These are phyloP conservation scores for Lachancea sp. DNA, from an alignment of 805 yeast species.

Conservation along the genomic window DNA sequence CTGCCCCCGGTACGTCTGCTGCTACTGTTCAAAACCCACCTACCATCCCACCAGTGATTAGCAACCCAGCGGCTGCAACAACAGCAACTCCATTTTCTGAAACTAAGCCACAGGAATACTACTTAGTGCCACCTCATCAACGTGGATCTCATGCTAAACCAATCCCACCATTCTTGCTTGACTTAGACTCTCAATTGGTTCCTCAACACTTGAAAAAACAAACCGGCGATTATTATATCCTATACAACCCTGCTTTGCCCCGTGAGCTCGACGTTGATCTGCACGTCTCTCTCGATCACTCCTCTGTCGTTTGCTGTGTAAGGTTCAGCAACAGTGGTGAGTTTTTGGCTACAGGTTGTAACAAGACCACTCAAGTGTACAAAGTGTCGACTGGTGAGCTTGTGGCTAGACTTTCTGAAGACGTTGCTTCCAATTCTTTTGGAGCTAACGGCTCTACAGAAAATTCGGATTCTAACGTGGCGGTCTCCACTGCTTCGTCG, in stretches of 20 bases:
- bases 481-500: slow-evolving; percentile 38
- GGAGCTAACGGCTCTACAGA: slow-evolving; percentile 35
- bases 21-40: slow-evolving; percentile 1
- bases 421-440: slow-evolving; percentile 39
- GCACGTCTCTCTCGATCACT: slow-evolving; percentile 84
- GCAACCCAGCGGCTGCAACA: slow-evolving; percentile 29
- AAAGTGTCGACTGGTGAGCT: slow-evolving; percentile 87
- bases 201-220: slow-evolving; percentile 75
- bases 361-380: slow-evolving; percentile 90
- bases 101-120: slow-evolving; percentile 26
- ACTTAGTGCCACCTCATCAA: slow-evolving; percentile 36
- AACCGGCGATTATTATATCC: slow-evolving; percentile 75
- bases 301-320: slow-evolving; percentile 95
- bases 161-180: slow-evolving; percentile 73
- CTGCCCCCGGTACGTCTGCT: background rate
- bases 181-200: slow-evolving; percentile 72
- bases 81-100: slow-evolving; percentile 21
- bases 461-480: slow-evolving; percentile 25
- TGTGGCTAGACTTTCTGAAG: slow-evolving; percentile 81
- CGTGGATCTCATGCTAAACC: slow-evolving; percentile 55
- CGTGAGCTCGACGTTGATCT: slow-evolving; percentile 75
- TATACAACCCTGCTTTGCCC: slow-evolving; percentile 84
- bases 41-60: slow-evolving; percentile 19
- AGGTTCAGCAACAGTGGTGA: slow-evolving; percentile 88
- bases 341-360: slow-evolving; percentile 93